Base-by-base conservation (phyloP, 75 land plant species). In the Adiantum capillusveneris region DNA sequence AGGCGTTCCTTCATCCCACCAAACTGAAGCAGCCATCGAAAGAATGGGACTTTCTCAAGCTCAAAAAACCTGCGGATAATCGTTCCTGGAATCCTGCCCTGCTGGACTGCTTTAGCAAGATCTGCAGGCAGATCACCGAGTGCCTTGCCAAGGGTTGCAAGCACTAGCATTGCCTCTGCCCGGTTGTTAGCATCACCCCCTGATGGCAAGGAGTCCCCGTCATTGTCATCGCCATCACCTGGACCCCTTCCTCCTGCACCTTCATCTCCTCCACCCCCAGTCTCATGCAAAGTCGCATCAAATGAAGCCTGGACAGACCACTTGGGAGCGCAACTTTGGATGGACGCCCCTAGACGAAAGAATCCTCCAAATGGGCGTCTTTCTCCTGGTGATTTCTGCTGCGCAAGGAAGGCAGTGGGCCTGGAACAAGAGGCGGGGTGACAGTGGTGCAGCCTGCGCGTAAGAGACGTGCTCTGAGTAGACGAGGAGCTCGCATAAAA, bases 1-100 rank as follows among this genome's bases (percentile, higher is more conserved):
- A 77, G 56, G 6, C 80, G 46, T 51, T 77, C 80, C 63, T 65
- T 77, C 56, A 77, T 76, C 25, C 80, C 80, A 0, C 53, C 65
- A 42, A 75, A 77, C 44, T 68, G 71, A 16, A 77, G 44, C 27
- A 77, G 46, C 80, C 80, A 77, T 6, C 67, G 41, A 11, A 66
- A 52, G 13, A 77, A 37, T 17, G 71, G 54, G 44, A 64, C 30
- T 34, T 75, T 75, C 63, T 77, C 73, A 50, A 77, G 55, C 44
- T 74, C 72, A 6, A 62, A 31, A 26, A 48, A 77, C 0, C 72
- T 50, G 22, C 68, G 34, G 17, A 77, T 56, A 25, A 77, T 74
- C 9, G 49, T 58, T 17, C 59, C 79, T 12, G 80, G 63, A 31
- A 77, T 62, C 12, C 72, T 46, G 22, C 80, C 80, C 39, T 74